Conservation (phyloP, 2,329 filamentous ascomycete genomes). For the Periconia sp. region DNA sequence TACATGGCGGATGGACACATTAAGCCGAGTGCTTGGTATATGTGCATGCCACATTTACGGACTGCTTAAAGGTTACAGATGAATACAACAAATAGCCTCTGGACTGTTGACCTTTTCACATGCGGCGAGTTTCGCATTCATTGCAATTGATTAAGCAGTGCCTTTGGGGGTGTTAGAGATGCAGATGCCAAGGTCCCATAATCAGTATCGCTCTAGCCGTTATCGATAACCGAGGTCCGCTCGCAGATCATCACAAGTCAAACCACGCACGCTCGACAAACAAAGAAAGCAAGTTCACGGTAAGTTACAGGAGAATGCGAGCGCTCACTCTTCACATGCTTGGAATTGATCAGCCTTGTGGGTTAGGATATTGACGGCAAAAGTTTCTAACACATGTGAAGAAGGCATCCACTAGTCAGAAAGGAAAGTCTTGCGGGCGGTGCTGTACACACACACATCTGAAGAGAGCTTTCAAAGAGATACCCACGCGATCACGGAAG, state of each 20-base stretch:
- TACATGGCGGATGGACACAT: slow-evolving; percentile 8
- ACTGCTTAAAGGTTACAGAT: slow-evolving; percentile 31
- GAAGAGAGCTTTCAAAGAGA: neutral
- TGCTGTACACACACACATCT: neutral
- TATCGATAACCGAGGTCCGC: neutral
- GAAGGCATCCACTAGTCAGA: too few species aligned
- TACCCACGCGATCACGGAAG: too few species aligned
- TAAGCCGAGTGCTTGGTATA: slow-evolving; percentile 3
- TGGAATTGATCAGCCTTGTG: neutral
- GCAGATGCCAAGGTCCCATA: neutral
- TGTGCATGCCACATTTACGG: slow-evolving; percentile 28
- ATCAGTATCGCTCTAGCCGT: neutral
- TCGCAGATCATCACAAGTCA: neutral
- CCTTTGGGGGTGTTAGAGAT: neutral
- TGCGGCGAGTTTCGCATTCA: neutral
- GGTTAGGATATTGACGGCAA: neutral
- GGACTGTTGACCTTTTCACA: neutral
- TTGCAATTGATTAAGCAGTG: neutral
- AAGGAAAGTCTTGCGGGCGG: too few species aligned
- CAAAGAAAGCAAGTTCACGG: too few species aligned
- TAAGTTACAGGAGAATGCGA: too few species aligned
- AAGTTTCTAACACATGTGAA: neutral
- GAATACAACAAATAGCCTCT: neutral
- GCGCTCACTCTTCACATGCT: neutral
- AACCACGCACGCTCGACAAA: neutral